Evolutionary conservation across 2,329 filamentous ascomycete species (phyloP), one percentile per base, ranked within the genome.

Genomic region (Escovopsis sp.): DNA sequence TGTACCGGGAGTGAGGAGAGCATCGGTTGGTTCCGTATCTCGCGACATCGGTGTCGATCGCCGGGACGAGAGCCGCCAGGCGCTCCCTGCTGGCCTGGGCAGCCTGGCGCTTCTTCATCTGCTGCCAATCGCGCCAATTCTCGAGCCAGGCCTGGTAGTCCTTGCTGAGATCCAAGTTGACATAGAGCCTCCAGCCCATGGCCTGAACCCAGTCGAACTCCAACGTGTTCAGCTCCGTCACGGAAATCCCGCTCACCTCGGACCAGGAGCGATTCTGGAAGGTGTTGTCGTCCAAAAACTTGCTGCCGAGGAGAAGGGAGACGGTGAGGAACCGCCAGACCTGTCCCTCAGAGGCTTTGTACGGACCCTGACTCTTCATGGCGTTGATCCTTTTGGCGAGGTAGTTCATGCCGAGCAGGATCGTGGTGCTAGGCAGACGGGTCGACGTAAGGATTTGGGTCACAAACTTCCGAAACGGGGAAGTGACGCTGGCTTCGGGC

Each of bases 231-330:
- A 94, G 68, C 51, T 94, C 85, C 3, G 70, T 61, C 15, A 94
- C 85, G 23, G 78, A 68, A 45, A 94, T 93, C 41, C 83, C 84
- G 58, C 85, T 94, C 35, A 94, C 87, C 53, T 94, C 87, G 5
- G 87, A 84, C 87, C 87, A 94, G 1, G 87, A 94, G 37, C 84
- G 80, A 62, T 94, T 94, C 67, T 94, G 87, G 60, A 94, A 94
- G 5, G 87, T 94, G 61, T 94, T 94, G 66, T 94, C 87, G 51
- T 94, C 87, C 45, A 94, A 66, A 51, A 94, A 94, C 63, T 94
- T 94, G 73, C 85, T 93, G 40, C 85, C 87, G 35, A 94, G 68
- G 35, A 94, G 70, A 38, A 94, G 64, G 7, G 81, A 76, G 27
- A 88, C 80, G 6, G 86, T 93, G 43, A 94, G 69, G 63, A 92